These are phyloP conservation scores for Spergularia marina DNA, from an alignment of 148 eudicot genomes.

Conservation along the genomic window DNA sequence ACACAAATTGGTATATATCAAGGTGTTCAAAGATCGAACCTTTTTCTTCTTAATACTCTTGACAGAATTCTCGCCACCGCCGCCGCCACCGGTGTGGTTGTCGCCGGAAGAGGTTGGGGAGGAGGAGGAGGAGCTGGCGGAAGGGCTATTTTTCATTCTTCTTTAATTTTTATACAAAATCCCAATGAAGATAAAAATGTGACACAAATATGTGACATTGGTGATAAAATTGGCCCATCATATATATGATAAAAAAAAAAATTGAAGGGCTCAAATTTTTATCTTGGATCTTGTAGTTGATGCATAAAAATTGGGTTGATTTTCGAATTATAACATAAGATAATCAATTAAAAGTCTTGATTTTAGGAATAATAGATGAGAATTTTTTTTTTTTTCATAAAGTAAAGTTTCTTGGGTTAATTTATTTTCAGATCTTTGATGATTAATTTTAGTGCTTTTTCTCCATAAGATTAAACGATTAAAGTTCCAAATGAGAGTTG, in stretches of 20 bases:
- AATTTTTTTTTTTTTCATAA: neutral
- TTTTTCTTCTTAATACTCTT: constrained; percentile 33
- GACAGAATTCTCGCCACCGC: constrained; percentile 19
- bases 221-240: neutral
- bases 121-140: constrained; percentile 8
- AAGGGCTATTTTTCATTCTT: constrained; percentile 8
- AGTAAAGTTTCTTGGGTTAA: neutral
- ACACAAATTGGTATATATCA: neutral
- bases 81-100: neutral
- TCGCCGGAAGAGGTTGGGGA: constrained; percentile 29
- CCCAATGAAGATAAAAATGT: neutral
- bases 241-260: no score
- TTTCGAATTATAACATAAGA: neutral
- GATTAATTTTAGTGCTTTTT: neutral
- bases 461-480: neutral
- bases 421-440: neutral
- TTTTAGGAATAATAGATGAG: neutral
- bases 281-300: neutral
- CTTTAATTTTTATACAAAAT: neutral
- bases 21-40: constrained; percentile 10
- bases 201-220: neutral
- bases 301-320: neutral
- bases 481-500: constrained; percentile 21
- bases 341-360: constrained; percentile 2
- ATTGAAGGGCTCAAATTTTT: neutral